phyloP scores from a whole-genome alignment of 805 yeast species.

The Wickerhamomyces bisporus region DNA sequence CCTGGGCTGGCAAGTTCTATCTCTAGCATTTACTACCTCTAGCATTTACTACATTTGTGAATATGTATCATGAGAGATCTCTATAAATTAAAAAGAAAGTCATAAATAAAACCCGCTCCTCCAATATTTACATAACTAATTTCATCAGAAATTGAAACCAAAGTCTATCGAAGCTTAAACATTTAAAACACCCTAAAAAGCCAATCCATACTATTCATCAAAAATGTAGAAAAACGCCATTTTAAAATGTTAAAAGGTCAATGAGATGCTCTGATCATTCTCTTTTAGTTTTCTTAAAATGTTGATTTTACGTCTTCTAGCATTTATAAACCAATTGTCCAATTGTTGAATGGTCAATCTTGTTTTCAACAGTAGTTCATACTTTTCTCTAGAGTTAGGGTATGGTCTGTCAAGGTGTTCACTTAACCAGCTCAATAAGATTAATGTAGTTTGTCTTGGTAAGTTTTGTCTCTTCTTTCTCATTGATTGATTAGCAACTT shows the following conservation, averaged over 20 bases:
- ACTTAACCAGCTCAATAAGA: slow-evolving; percentile 66
- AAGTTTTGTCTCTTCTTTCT: slow-evolving; percentile 60
- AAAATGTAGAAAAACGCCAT: no score
- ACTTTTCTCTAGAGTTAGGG: slow-evolving; percentile 76
- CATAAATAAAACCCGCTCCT: no score
- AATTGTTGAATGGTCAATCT: slow-evolving; percentile 78
- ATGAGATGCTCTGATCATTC: slow-evolving; percentile 22
- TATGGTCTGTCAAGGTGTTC: slow-evolving; percentile 76
- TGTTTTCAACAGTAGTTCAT: slow-evolving; percentile 60
- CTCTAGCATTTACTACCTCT: no score
- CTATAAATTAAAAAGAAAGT: no score
- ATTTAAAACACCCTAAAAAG: no score
- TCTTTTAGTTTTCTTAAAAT: slow-evolving; percentile 22
- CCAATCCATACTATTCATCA: no score
- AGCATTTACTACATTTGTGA: no score
- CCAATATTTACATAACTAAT: no score
- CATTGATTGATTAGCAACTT: slow-evolving; percentile 1
- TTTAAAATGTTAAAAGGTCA: slow-evolving; percentile 28
- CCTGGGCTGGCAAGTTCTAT: no score
- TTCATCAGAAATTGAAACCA: no score
- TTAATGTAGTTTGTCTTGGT: slow-evolving; percentile 72
- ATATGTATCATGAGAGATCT: no score
- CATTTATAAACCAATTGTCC: slow-evolving; percentile 85
- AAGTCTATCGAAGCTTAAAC: no score
- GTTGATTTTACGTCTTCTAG: slow-evolving; percentile 65